Percentiles rank a stretch among this genome's conserved stretches.
Evolutionary conservation across 768 basidiomycete genomes (phyloP).

Genomic region (Tubosaeta sp.): DNA sequence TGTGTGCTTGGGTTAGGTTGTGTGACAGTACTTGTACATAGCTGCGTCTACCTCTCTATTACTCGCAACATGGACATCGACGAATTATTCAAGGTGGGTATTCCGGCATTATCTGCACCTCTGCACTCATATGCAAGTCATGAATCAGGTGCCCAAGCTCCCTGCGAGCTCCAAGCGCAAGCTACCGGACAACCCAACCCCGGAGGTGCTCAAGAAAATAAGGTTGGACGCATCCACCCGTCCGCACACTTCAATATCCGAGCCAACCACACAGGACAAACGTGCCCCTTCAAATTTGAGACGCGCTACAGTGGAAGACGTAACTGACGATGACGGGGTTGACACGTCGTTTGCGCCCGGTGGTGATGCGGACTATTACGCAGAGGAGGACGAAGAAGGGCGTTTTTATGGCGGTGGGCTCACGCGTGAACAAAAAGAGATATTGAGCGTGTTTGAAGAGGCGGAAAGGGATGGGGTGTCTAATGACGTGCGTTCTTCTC

Average conservation of each 20-base stretch:
- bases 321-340: slow-evolving; percentile 27
- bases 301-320: slow-evolving; percentile 58
- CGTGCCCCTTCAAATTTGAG: slow-evolving; percentile 29
- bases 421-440: slow-evolving; percentile 90
- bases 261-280: slow-evolving; percentile 8
- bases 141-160: slow-evolving; percentile 59
- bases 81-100: slow-evolving; percentile 44
- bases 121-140: slow-evolving; percentile 1
- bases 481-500: slow-evolving; percentile 56
- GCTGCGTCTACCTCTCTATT: neutral
- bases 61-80: slow-evolving; percentile 42
- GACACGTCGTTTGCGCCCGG: slow-evolving; percentile 70
- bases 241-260: slow-evolving; percentile 4
- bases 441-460: slow-evolving; percentile 89
- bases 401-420: slow-evolving; percentile 93
- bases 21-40: too few relatives aligned
- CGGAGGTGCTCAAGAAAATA: slow-evolving; percentile 82
- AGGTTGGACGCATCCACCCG: slow-evolving; percentile 42
- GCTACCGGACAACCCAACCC: slow-evolving; percentile 70
- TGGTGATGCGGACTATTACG: slow-evolving; percentile 86
- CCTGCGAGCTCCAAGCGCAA: slow-evolving; percentile 66
- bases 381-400: slow-evolving; percentile 88
- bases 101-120: neutral
- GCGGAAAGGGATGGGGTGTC: slow-evolving; percentile 57
- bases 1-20: slow-evolving; percentile 18